A percentile compares a stretch with the other conserved stretches of the same genome.
phyloP scores from a whole-genome alignment of 768 basidiomycete species.

The Cyclocybe aegerita region DNA sequence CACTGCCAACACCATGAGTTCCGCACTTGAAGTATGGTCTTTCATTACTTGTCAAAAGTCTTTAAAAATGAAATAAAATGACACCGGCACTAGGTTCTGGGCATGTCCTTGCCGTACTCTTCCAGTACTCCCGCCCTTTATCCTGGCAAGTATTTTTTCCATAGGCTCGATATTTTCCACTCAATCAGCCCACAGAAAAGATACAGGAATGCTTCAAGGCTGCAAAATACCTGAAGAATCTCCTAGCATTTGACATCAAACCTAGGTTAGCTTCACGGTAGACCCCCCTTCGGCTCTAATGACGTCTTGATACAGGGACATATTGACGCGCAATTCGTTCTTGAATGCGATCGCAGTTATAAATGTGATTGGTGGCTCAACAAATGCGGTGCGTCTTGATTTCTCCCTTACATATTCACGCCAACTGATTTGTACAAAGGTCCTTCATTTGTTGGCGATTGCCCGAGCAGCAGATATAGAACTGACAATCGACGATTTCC shows the following conservation, averaged over 20 bases:
- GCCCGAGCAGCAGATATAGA: constrained; percentile 74
- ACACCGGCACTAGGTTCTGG: constrained; percentile 48
- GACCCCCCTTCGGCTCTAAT: not conserved
- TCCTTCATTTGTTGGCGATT: constrained; percentile 82
- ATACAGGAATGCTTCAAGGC: constrained; percentile 79
- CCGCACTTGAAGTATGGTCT: constrained; percentile 60
- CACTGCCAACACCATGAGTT: constrained; percentile 90
- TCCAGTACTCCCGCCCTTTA: constrained; percentile 74
- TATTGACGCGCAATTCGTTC: constrained; percentile 54
- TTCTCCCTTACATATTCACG: not conserved
- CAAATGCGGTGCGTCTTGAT: constrained; percentile 65
- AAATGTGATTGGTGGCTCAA: constrained; percentile 82
- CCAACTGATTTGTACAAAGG: constrained; percentile 36
- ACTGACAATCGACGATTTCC: constrained; percentile 86
- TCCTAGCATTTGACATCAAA: constrained; percentile 79
- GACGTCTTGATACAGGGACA: constrained; percentile 30
- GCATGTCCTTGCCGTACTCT: constrained; percentile 85
- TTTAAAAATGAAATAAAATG: not conserved
- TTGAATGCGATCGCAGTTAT: constrained; percentile 82
- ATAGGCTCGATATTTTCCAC: not conserved
- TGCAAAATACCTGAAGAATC: constrained; percentile 70
- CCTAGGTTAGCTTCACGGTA: constrained; percentile 49
- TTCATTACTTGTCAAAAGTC: not conserved
- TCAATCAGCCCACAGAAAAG: constrained; percentile 51
- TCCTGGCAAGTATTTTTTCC: constrained; percentile 43